phyloP scores from a whole-genome alignment of 331 rosid species.

The Spiraea crenata region DNA sequence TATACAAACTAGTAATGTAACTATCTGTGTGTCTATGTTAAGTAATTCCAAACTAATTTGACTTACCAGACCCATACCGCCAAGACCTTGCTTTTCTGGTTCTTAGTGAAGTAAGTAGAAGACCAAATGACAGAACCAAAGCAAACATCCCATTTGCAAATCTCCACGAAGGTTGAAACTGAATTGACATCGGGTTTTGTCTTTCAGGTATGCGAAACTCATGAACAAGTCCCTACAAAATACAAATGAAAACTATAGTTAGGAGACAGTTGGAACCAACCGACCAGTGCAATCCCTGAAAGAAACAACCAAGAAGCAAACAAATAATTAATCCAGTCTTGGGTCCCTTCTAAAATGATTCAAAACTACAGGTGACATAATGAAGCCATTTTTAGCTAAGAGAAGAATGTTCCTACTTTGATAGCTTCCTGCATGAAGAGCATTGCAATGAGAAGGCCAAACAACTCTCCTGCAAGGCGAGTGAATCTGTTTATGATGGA shows the following conservation, averaged over 20 bases:
- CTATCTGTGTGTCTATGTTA: neutral
- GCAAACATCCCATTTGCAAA: slow-evolving; percentile 86
- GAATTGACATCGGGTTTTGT: slow-evolving; percentile 39
- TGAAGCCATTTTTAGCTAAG: neutral
- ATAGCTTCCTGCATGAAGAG: slow-evolving; percentile 84
- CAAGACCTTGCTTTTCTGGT: slow-evolving; percentile 79
- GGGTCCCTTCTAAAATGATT: neutral
- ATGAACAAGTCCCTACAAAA: slow-evolving; percentile 56
- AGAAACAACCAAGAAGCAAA: neutral
- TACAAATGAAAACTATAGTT: slow-evolving; percentile 18
- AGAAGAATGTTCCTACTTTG: slow-evolving; percentile 42
- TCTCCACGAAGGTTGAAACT: slow-evolving; percentile 76
- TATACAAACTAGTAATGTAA: neutral
- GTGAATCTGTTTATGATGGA: slow-evolving; percentile 78
- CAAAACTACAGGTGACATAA: neutral
- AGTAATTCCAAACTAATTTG: neutral
- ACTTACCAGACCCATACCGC: slow-evolving; percentile 71
- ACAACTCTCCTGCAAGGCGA: slow-evolving; percentile 72
- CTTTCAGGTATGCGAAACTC: slow-evolving; percentile 64
- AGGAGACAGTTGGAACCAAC: slow-evolving; percentile 7
- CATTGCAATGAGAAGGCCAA: slow-evolving; percentile 80
- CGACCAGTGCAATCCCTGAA: neutral
- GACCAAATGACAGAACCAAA: slow-evolving; percentile 68
- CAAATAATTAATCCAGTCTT: neutral
- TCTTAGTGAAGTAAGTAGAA: slow-evolving; percentile 58